Evolutionary conservation across 129 eudicot genomes (phyloP), one percentile per base, ranked within the genome.

Genomic region (Tagetes erecta): DNA sequence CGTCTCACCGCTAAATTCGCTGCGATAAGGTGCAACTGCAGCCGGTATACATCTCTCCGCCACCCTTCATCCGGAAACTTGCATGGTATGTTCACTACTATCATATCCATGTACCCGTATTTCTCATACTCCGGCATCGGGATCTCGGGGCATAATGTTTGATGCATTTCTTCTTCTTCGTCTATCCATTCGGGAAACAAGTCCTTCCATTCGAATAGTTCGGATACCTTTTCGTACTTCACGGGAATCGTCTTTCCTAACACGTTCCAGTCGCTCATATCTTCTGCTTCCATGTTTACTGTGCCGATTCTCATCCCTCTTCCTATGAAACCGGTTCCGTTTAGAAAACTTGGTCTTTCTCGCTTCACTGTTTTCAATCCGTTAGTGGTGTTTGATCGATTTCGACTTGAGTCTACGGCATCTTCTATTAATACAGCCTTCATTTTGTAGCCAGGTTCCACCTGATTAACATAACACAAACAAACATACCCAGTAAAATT

Each of bases 141-240:
- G 39, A 94, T 81, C 67, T 91, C 96, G 0, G 99, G 99, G 62
- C 99, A 94, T 12, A 63, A 58, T n/a, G 87, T 79, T 4, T 85
- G 85, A 12, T 89, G 92, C 46, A 80, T 70, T 73, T 94, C 99
- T 68, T 94, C 88, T 73, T 94, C 99, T 70, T 94, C 99, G 37
- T 94, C 99, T 10, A 94, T 94, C 97, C 97, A 94, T 73, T 94
- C 99, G 0, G 99, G 99, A 57, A 88, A 94, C 63, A 91, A 65
- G 76, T 84, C 85, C 27, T 88, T 81, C 99, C 99, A 94, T 60
- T 88, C 87, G 33, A 94, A 84, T 1, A 65, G 42, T 31, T 86
- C 78, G 0, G 99, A 87, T 0, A 94, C 97, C 56, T 70, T 73
- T 5, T 88, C 82, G 45, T 84, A 90, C 0, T 37, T 5, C 14